phyloP scores from a whole-genome alignment of 164 flowering plant genomes.

The Umbilicus rupestris region DNA sequence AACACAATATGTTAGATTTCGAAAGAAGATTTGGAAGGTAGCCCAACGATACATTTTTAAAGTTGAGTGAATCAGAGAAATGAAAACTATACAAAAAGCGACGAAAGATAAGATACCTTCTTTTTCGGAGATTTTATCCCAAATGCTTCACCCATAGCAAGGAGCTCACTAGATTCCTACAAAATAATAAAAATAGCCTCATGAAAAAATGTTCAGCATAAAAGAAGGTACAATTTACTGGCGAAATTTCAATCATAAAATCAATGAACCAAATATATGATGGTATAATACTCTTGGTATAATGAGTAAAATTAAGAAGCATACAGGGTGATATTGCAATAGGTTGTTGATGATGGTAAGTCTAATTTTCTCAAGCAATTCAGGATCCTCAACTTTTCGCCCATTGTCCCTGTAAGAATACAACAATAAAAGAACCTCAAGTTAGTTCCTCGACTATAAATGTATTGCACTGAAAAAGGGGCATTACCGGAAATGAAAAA shows the following conservation, averaged over 20 bases:
- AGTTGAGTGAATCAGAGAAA: background rate
- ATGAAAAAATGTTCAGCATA: background rate
- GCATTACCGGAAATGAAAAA: background rate
- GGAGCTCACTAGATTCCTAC: constrained; percentile 81
- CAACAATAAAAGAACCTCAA: background rate
- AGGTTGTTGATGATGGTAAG: constrained; percentile 60
- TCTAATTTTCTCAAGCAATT: constrained; percentile 53
- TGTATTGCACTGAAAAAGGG: background rate
- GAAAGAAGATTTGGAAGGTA: background rate
- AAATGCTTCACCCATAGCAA: constrained; percentile 89
- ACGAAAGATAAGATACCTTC: constrained; percentile 39
- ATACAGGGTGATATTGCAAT: constrained; percentile 63
- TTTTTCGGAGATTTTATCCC: constrained; percentile 76
- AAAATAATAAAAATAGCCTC: constrained; percentile 5
- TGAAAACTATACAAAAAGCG: background rate
- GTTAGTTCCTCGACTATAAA: background rate
- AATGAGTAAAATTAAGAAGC: constrained; percentile 5
- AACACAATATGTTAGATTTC: background rate
- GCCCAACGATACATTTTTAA: background rate
- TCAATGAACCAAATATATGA: background rate
- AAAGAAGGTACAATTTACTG: background rate
- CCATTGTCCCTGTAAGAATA: constrained; percentile 43
- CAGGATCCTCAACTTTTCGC: constrained; percentile 85
- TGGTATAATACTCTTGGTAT: background rate
- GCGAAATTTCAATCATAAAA: background rate